Conservation (phyloP, 1,139 yeast species). For the Waltiozyma solani region DNA sequence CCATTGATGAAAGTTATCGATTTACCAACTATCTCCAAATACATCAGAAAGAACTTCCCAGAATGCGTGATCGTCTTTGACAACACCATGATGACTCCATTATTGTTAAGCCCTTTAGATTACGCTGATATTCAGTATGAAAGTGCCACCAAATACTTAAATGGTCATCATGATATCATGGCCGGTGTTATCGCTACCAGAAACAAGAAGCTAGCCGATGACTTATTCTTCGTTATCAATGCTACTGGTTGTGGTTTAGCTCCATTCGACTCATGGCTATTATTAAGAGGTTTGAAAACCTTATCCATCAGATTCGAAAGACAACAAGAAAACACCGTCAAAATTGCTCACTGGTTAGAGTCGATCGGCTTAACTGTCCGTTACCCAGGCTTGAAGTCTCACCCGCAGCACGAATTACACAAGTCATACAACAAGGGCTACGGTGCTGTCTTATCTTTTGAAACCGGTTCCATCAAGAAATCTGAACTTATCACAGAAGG, state of each 20-base stretch:
- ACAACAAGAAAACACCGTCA: slow-evolving; percentile 73
- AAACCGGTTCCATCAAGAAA: slow-evolving; percentile 64
- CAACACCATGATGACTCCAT: slow-evolving; percentile 93
- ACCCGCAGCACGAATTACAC: slow-evolving; percentile 77
- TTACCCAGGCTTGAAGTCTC: slow-evolving; percentile 74
- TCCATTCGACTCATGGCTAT: slow-evolving; percentile 86
- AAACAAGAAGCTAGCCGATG: slow-evolving; percentile 51
- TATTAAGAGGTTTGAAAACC: slow-evolving; percentile 80
- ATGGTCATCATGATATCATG: slow-evolving; percentile 95
- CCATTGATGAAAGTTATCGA: slow-evolving; percentile 86
- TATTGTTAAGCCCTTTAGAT: slow-evolving; percentile 75
- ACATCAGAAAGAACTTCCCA: slow-evolving; percentile 62
- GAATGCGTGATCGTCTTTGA: slow-evolving; percentile 74
- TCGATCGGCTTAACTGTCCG: slow-evolving; percentile 55
- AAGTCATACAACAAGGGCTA: slow-evolving; percentile 70
- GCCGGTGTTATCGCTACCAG: slow-evolving; percentile 83
- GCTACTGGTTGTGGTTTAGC: slow-evolving; percentile 87
- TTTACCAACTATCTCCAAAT: slow-evolving; percentile 50
- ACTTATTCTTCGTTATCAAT: slow-evolving; percentile 67
- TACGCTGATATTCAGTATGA: slow-evolving; percentile 87
- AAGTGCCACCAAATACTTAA: slow-evolving; percentile 83
- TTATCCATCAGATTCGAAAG: slow-evolving; percentile 76
- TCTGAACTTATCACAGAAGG: slow-evolving; percentile 70
- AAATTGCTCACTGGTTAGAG: slow-evolving; percentile 65
- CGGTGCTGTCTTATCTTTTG: slow-evolving; percentile 85